phyloP scores from a whole-genome alignment of 2,329 filamentous ascomycete genomes.

The Diaporthe destruens region DNA sequence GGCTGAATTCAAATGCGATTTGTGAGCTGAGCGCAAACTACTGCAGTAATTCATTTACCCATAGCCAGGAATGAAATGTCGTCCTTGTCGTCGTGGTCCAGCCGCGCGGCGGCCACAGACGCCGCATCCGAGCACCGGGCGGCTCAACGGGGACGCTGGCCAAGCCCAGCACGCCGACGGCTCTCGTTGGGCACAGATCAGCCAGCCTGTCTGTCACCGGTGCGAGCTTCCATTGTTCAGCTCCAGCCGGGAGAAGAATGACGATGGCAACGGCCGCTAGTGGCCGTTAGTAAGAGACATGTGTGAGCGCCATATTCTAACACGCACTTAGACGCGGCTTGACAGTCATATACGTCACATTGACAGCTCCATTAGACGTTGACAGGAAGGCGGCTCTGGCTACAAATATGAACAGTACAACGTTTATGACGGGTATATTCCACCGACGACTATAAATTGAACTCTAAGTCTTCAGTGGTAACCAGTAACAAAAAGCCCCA shows the following conservation, averaged over 20 bases:
- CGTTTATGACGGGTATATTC: not conserved
- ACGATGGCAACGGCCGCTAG: constrained; percentile 2
- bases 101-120: not conserved
- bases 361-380: constrained; percentile 1
- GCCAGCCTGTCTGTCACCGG: not conserved
- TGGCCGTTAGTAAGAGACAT: not conserved
- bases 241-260: not conserved
- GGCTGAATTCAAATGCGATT: no score
- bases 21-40: not conserved
- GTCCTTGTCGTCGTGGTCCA: not conserved
- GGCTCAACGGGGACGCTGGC: constrained; percentile 1
- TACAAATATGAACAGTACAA: not conserved
- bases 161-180: not conserved
- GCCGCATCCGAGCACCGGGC: constrained; percentile 7
- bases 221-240: not conserved
- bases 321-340: constrained; percentile 1
- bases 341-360: constrained; percentile 27
- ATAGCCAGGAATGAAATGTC: not conserved
- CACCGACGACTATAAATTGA: not conserved
- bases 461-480: not conserved
- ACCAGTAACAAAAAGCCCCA: fast-evolving
- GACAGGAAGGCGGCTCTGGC: not conserved
- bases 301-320: not conserved
- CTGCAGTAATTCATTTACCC: fast-evolving
- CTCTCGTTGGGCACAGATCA: not conserved